A percentile compares a stretch with the other conserved stretches of the same genome.
Conservation (phyloP, 805 yeast genomes). For the Yarrowia sp. region DNA sequence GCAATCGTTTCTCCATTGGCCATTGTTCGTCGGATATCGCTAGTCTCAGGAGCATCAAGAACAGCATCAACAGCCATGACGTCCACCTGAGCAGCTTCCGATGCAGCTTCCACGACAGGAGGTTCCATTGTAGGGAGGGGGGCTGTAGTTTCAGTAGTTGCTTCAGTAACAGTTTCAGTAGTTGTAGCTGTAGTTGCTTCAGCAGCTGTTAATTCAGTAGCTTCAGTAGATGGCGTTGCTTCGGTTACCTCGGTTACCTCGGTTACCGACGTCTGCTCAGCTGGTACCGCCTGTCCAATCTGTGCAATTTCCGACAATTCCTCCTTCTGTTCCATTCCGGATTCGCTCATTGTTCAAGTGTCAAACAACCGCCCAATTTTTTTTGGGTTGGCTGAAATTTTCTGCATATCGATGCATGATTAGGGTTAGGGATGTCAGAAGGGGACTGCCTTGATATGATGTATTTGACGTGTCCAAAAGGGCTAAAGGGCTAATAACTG, state of each 20-base stretch:
- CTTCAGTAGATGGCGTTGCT: too few species aligned
- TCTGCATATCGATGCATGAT: constrained; percentile 8
- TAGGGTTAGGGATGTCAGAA: neutral
- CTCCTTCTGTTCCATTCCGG: neutral
- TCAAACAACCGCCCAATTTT: neutral
- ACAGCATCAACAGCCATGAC: neutral
- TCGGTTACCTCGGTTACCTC: too few species aligned
- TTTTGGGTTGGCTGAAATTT: constrained; percentile 1
- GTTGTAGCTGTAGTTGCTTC: too few species aligned
- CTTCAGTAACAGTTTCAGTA: too few species aligned
- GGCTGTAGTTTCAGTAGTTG: neutral
- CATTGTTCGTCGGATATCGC: neutral
- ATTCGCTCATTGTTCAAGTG: neutral
- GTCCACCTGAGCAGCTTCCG: neutral
- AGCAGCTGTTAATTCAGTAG: too few species aligned
- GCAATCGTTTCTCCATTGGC: neutral
- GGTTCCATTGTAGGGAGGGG: neutral
- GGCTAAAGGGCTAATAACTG: too few species aligned
- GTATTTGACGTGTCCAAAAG: too few species aligned
- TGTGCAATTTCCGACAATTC: too few species aligned
- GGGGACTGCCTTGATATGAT: too few species aligned
- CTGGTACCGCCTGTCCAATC: too few species aligned
- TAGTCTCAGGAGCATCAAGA: neutral
- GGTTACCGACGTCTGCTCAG: too few species aligned
- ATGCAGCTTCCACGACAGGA: neutral